Evolutionary conservation across 352 stramenopile genomes (phyloP).

Genomic region (Phytophthora foliorum): DNA sequence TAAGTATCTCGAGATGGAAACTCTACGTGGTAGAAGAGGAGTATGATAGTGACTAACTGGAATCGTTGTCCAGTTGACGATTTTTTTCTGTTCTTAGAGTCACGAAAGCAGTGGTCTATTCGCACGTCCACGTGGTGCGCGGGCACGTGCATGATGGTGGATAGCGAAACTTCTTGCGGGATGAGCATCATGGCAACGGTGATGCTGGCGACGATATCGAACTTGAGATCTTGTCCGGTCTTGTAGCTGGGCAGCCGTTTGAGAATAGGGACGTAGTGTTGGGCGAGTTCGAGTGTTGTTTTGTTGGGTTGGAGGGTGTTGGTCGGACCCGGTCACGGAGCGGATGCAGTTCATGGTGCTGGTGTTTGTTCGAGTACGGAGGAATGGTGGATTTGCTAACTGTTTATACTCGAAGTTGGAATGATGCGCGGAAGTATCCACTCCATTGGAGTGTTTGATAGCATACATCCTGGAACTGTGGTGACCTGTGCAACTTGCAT

Average conservation of each 20-base stretch:
- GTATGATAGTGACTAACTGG: too few relatives aligned
- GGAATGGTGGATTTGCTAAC: too few relatives aligned
- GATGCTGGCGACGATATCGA: slow-evolving; percentile 55
- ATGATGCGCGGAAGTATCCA: too few relatives aligned
- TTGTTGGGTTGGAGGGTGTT: slow-evolving; percentile 21
- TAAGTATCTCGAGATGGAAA: background rate
- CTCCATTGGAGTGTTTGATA: too few relatives aligned
- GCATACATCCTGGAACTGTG: too few relatives aligned
- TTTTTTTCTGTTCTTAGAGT: too few relatives aligned
- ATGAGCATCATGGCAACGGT: slow-evolving; percentile 89
- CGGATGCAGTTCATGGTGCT: slow-evolving; percentile 16
- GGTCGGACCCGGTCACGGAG: slow-evolving; percentile 26
- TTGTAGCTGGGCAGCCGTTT: slow-evolving; percentile 63
- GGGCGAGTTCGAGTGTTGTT: slow-evolving; percentile 19
- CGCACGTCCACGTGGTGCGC: slow-evolving; percentile 88
- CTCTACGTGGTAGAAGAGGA: too few relatives aligned
- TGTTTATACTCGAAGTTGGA: too few relatives aligned
- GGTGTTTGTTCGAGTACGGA: too few relatives aligned
- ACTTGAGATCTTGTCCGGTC: slow-evolving; percentile 53
- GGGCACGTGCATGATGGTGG: slow-evolving; percentile 86
- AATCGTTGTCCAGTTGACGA: too few relatives aligned
- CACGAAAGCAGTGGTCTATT: too few relatives aligned
- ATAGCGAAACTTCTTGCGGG: slow-evolving; percentile 89
- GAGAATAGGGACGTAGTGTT: slow-evolving; percentile 47
- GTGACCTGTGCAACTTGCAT: too few relatives aligned